Evolutionary conservation across 768 basidiomycete species (phyloP), one percentile per base, ranked within the genome.

Genomic region (Boletus subparvulus): DNA sequence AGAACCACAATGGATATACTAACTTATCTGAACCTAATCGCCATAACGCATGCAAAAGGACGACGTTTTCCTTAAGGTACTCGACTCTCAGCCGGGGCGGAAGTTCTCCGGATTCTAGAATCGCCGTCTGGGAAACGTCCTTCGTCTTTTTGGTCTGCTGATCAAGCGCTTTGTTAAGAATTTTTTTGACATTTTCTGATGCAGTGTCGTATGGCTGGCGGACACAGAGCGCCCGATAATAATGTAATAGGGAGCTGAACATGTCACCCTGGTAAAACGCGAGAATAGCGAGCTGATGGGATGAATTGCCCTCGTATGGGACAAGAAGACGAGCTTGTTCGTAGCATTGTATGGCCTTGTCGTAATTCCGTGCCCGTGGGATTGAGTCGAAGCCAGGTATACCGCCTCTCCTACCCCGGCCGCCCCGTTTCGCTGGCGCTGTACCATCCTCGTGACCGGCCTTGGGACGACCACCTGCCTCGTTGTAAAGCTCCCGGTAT

Each of bases 261-360:
- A 82, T 77, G 72, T 98, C 93, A 59, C 82, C 80, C 63, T 88
- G 80, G 70, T 97, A 95, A 6, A 88, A 85, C 3, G 93, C 83
- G 33, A 98, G 82, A 57, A 98, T 95, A 5, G 96, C 97, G 19
- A 98, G 84, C 71, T 98, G 97, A 69, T 98, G 96, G 19, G 90
- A 96, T 1, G 97, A 84, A 66, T 98, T 95, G 61, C 96, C 97
- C 61, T 96, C 92, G 53, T 88, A 79, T 0, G 97, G 96, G 7
- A 90, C 76, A 10, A 99, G 79, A 32, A 86, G 67, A 40, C 88
- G 80, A 3, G 97, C 95, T 59, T 92, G 88, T 47, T 91, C 86
- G 71, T 98, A 99, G 68, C 86, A 92, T 48, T 83, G 82, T 17
- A 83, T 83, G 1, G 92, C 91, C 65, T 81, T 86, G 44, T 84